Conservation (phyloP, 768 basidiomycete species). For the Pleurotus cornucopiae region DNA sequence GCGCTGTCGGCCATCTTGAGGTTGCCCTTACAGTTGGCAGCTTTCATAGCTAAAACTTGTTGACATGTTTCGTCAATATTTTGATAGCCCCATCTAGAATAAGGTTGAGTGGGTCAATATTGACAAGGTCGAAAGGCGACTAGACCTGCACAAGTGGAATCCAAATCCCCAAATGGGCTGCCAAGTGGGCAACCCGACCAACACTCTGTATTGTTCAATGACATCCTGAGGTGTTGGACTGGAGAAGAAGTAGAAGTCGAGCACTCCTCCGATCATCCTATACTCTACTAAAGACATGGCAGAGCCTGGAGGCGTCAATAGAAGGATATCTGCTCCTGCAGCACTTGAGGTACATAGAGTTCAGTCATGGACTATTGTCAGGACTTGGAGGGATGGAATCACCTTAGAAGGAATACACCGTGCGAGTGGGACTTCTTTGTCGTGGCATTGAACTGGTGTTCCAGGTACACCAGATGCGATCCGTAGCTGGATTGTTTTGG, state of each 20-base stretch:
- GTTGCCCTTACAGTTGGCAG: no score
- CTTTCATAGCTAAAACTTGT: conserved; percentile 51
- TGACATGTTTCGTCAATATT: conserved; percentile 52
- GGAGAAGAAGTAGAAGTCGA: conserved; percentile 78
- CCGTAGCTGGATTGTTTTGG: conserved; percentile 46
- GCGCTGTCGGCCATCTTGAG: no score
- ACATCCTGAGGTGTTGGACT: conserved; percentile 47
- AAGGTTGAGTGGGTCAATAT: not conserved
- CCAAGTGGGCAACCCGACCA: conserved; percentile 53
- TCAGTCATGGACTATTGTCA: not conserved
- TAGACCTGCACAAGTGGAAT: conserved; percentile 55
- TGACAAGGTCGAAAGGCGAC: conserved; percentile 16
- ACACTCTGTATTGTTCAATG: conserved; percentile 51
- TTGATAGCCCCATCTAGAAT: conserved; percentile 37
- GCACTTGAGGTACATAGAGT: conserved; percentile 33
- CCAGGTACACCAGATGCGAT: conserved; percentile 68
- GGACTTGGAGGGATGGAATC: conserved; percentile 4
- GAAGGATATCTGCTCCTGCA: conserved; percentile 66
- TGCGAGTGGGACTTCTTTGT: conserved; percentile 56
- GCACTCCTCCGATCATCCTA: conserved; percentile 66
- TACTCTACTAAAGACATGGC: conserved; percentile 66
- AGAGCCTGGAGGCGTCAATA: conserved; percentile 53
- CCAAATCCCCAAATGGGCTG: conserved; percentile 63
- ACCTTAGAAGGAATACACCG: conserved; percentile 75
- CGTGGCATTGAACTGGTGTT: conserved; percentile 59